These are phyloP conservation scores for Colletotrichum somersetense DNA, from an alignment of 2,329 filamentous ascomycete species.

Conservation along the genomic window DNA sequence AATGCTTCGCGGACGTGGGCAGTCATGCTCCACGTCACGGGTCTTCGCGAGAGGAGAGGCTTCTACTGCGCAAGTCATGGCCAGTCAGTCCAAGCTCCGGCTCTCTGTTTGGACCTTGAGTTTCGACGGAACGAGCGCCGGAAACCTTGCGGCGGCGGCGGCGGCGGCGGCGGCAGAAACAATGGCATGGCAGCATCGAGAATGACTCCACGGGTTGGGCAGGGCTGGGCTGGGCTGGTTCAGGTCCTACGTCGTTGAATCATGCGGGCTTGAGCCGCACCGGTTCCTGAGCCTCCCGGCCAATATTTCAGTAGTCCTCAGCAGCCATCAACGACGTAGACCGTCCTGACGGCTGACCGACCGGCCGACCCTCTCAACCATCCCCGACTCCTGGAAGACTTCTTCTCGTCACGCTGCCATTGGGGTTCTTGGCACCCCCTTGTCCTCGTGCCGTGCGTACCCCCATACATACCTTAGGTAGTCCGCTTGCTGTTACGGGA, in stretches of 20 bases:
- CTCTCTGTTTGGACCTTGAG: slow-evolving; percentile 37
- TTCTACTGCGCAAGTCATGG: slow-evolving; percentile 23
- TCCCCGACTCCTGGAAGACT: background rate
- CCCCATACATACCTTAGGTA: background rate
- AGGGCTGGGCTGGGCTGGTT: no score
- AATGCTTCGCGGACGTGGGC: background rate
- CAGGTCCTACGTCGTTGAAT: slow-evolving; percentile 5
- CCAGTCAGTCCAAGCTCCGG: slow-evolving; percentile 29
- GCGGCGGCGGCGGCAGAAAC: slow-evolving; percentile 5
- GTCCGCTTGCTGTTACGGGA: slow-evolving; percentile 13
- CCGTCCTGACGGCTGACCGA: background rate
- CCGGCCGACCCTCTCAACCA: background rate
- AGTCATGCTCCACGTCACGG: background rate
- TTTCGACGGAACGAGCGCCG: slow-evolving; percentile 38
- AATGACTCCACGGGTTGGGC: background rate
- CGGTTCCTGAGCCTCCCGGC: slow-evolving; percentile 16
- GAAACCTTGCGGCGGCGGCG: slow-evolving; percentile 32
- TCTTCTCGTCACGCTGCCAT: slow-evolving; percentile 16
- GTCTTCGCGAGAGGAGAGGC: slow-evolving; percentile 7
- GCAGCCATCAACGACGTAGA: background rate
- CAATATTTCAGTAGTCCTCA: slow-evolving; percentile 2
- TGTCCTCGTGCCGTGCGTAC: slow-evolving; percentile 10
- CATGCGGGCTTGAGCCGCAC: slow-evolving; percentile 27
- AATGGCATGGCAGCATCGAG: background rate
- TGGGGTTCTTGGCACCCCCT: slow-evolving; percentile 1